Conservation (phyloP, 371 early-diverging fungal genomes). For the Batrachochytrium dendrobatidis region DNA sequence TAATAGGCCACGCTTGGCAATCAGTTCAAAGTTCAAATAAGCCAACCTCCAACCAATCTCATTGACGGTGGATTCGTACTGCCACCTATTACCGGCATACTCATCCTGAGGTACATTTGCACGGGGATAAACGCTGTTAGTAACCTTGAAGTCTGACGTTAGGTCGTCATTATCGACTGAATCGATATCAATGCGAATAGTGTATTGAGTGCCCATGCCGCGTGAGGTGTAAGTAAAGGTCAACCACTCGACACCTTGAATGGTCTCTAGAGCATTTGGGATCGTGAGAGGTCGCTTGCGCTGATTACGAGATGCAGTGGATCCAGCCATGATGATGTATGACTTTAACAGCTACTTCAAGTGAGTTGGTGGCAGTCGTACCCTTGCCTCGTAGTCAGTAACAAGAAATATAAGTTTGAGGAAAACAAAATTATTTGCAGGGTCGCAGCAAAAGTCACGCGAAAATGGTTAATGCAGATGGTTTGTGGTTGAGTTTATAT, state of each 20-base stretch:
- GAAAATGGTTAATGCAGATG: too few species aligned
- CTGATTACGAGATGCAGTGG: neutral
- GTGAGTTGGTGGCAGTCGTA: neutral
- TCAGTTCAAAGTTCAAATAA: constrained; percentile 72
- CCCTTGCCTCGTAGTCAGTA: neutral
- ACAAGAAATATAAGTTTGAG: neutral
- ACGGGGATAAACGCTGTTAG: constrained; percentile 83
- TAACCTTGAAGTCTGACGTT: constrained; percentile 63
- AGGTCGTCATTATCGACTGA: constrained; percentile 50
- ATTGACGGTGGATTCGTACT: constrained; percentile 88
- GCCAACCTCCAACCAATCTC: constrained; percentile 83
- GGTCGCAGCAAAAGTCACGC: neutral
- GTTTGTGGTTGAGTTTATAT: too few species aligned
- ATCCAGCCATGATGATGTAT: neutral
- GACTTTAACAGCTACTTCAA: neutral
- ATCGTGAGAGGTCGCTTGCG: neutral
- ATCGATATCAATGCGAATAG: constrained; percentile 73
- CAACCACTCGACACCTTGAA: constrained; percentile 62
- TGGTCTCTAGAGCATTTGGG: neutral
- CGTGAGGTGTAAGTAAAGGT: constrained; percentile 61
- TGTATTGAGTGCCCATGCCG: constrained; percentile 56
- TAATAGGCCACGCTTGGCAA: constrained; percentile 83
- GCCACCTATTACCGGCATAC: constrained; percentile 88
- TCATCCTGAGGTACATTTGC: constrained; percentile 45
- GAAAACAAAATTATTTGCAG: neutral